phyloP scores from a whole-genome alignment of 352 stramenopile species.

The Phytophthora foliorum region DNA sequence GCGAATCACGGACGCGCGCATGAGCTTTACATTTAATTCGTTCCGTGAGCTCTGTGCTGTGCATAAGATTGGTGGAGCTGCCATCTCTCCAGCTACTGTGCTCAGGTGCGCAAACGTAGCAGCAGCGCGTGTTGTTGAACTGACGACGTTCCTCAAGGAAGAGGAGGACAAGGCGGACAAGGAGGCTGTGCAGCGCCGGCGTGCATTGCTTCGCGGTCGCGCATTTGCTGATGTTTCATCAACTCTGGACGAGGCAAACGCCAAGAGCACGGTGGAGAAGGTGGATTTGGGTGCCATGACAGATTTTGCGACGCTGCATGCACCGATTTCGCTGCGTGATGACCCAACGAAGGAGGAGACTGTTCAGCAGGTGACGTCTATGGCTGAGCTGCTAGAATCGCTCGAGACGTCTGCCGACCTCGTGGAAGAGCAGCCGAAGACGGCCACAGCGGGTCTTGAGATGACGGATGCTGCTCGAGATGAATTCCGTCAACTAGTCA shows the following conservation, averaged over 20 bases:
- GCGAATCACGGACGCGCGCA: constrained; percentile 85
- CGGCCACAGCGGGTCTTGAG: constrained; percentile 22
- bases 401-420: constrained; percentile 69
- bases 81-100: constrained; percentile 72
- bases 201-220: constrained; percentile 74
- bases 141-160: constrained; percentile 83
- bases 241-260: constrained; percentile 32
- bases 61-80: constrained; percentile 90
- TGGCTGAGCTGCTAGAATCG: constrained; percentile 77
- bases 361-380: constrained; percentile 67
- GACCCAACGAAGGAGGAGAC: constrained; percentile 66
- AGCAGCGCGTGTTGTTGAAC: constrained; percentile 76
- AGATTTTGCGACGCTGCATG: constrained; percentile 83
- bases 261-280: constrained; percentile 47
- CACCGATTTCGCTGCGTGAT: constrained; percentile 76
- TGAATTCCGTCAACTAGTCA: constrained; percentile 74
- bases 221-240: constrained; percentile 78
- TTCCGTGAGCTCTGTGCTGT: constrained; percentile 93
- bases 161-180: constrained; percentile 82
- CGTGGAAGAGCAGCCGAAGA: constrained; percentile 25
- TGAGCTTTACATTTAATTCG: constrained; percentile 93
- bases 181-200: constrained; percentile 67
- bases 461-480: constrained; percentile 47
- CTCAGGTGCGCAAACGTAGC: constrained; percentile 84
- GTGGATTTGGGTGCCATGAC: constrained; percentile 87